Evolutionary conservation across 2,329 filamentous ascomycete genomes (phyloP).

Genomic region (Xylariaceae sp.): DNA sequence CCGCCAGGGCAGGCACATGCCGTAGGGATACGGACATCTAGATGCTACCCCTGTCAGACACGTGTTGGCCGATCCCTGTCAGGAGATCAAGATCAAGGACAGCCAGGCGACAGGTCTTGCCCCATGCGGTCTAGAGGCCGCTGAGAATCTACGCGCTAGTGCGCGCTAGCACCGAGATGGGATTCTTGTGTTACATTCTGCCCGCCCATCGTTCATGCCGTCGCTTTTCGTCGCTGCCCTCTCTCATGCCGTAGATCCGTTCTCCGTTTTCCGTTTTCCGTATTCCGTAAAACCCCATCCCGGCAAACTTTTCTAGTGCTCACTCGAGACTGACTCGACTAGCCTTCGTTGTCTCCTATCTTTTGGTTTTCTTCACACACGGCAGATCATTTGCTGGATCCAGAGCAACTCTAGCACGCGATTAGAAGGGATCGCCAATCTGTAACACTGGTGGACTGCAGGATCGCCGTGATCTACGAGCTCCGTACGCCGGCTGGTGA

Average conservation of each 20-base stretch:
- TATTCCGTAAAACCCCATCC: too few species aligned
- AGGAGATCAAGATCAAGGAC: neutral
- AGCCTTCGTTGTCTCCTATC: too few species aligned
- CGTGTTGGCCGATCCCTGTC: conserved; percentile 9
- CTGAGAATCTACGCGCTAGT: neutral
- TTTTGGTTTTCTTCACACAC: too few species aligned
- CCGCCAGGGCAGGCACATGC: neutral
- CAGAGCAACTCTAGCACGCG: too few species aligned
- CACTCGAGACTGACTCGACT: too few species aligned
- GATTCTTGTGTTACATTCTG: neutral
- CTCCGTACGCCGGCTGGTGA: conserved; percentile 6
- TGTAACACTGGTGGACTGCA: too few species aligned
- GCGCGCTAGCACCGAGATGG: neutral
- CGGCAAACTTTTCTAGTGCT: too few species aligned
- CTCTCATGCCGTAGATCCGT: neutral
- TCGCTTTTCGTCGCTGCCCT: neutral
- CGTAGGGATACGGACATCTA: neutral
- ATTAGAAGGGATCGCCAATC: too few species aligned
- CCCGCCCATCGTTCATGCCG: neutral
- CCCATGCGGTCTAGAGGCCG: neutral
- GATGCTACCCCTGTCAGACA: conserved; percentile 15
- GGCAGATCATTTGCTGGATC: too few species aligned
- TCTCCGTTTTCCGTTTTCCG: too few species aligned
- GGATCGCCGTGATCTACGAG: too few species aligned
- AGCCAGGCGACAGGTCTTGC: conserved; percentile 1